Base-by-base conservation (phyloP, 2,329 filamentous ascomycete species). In the Rhytidhysteron rufulum region DNA sequence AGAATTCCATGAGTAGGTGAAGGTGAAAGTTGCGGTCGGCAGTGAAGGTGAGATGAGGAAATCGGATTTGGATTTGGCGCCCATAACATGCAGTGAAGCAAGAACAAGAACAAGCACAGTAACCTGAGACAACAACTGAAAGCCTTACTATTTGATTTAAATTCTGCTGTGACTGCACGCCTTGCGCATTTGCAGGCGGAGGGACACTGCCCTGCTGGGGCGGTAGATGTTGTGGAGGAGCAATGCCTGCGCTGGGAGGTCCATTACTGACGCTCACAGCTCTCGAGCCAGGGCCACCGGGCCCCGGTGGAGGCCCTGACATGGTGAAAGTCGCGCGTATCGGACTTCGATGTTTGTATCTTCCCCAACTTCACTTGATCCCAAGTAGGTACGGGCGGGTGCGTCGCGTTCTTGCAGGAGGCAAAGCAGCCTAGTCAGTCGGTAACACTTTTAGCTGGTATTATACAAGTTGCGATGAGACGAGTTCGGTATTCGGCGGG, bases 71-170 rank as follows among this genome's bases (percentile, higher is more conserved):
- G n/a, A n/a, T n/a, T n/a, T n/a, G n/a, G n/a, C n/a, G n/a, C n/a
- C n/a, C 8, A 29, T 29, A n/a, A 29, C 25, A 29, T n/a, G n/a
- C 11, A 10, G 16, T n/a, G 18, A 20, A 29, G 6, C 8, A 18
- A 9, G 16, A 22, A 38, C 7, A 40, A 6, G 31, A 20, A 30
- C 9, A 42, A 30, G 31, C n/a, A n/a, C n/a, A 24, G 17, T 29
- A 42, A 31, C 34, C 30, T 34, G 27, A 37, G 32, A 39, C 7
- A 43, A 34, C n/a, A 16, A 46, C 4, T 16, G 20, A 74, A n/a
- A n/a, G n/a, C n/a, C 90, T 78, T 77, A 96, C 91, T 67, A 97
- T 97, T 54, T 95, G 89, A 57, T 97, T 97, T 2, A 96, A 68
- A 60, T 96, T 95, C 57, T 94, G 88, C 48, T 91, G 88, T 2